Base-by-base conservation (phyloP, 2,329 filamentous ascomycete species). In the Fusarium camptoceras region DNA sequence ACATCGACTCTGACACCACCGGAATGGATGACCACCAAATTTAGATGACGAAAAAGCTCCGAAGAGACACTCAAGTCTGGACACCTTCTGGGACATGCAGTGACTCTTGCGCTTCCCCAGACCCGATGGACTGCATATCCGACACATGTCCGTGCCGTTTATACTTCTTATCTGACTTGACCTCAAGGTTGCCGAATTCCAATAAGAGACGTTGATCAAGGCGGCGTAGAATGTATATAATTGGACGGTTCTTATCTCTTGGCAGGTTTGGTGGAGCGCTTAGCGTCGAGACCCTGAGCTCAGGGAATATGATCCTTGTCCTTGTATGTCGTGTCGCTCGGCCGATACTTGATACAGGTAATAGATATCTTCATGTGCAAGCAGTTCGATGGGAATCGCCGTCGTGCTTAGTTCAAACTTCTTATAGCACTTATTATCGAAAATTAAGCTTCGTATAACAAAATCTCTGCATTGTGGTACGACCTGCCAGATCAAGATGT, bases 221-320 rank as follows among this genome's bases (percentile, higher is more conserved):
- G 64, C 68, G 47, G 64, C 66, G 69, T 61, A 55, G 59, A 46
- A n/a, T 27, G 47, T 15, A 20, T 31, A 54, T 76, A 56, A 78
- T 77, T 78, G 76, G 76, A 15, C 34, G 24, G 43, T 47, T 48
- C 76, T 77, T 77, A 77, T 77, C 76, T 76, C 68, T 77, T 70
- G 70, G 68, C 69, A 69, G 62, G 59, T 68, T 64, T 39, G 39
- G 61, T 66, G 66, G 66, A 73, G 69, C 51, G 51, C 30, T 64
- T 74, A 73, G 64, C 50, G 55, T 54, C 42, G 42, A 64, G 58
- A 68, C 53, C 59, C 63, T 51, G 50, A 59, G 56, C 34, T 56
- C 58, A 60, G 55, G 61, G 44, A 41, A 47, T 16, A 51, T 24
- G 55, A 67, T 50, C 56, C 63, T 42, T 64, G 62, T 58, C 72